These are phyloP conservation scores for Metarhizium brunneum DNA, from an alignment of 2,329 filamentous ascomycete species.

Conservation along the genomic window DNA sequence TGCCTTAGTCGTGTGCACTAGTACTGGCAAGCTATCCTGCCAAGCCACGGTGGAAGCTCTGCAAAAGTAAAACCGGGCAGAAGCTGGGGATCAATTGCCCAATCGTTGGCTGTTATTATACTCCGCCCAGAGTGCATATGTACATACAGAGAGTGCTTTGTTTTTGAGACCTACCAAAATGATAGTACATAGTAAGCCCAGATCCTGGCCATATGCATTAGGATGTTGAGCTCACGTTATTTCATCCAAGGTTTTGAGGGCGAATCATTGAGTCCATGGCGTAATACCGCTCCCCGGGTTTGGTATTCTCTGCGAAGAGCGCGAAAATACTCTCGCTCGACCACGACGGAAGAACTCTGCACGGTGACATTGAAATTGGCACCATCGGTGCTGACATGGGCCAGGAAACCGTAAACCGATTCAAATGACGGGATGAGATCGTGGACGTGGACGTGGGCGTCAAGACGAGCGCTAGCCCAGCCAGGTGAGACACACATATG, in stretches of 20 bases:
- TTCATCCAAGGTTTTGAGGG: no score
- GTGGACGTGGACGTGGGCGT: not conserved
- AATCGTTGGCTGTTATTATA: not conserved
- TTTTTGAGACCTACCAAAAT: not conserved
- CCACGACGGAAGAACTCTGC: not conserved
- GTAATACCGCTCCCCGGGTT: not conserved
- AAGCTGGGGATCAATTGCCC: not conserved
- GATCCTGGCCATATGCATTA: no score
- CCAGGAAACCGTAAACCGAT: not conserved
- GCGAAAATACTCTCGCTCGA: not conserved
- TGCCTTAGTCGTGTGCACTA: not conserved
- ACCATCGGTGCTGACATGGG: not conserved
- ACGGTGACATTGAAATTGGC: not conserved
- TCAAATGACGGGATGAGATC: not conserved
- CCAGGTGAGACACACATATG: not conserved
- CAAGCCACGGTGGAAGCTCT: not conserved
- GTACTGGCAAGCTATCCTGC: not conserved
- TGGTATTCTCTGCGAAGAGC: not conserved
- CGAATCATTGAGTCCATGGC: not conserved
- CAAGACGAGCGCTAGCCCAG: not conserved
- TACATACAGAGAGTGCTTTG: not conserved
- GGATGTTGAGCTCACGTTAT: no score
- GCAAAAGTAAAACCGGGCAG: not conserved
- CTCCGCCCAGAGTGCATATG: no score
- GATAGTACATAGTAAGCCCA: not conserved